These are phyloP conservation scores for Aspergillaceae sp. DNA, from an alignment of 2,329 filamentous ascomycete species.

Conservation along the genomic window DNA sequence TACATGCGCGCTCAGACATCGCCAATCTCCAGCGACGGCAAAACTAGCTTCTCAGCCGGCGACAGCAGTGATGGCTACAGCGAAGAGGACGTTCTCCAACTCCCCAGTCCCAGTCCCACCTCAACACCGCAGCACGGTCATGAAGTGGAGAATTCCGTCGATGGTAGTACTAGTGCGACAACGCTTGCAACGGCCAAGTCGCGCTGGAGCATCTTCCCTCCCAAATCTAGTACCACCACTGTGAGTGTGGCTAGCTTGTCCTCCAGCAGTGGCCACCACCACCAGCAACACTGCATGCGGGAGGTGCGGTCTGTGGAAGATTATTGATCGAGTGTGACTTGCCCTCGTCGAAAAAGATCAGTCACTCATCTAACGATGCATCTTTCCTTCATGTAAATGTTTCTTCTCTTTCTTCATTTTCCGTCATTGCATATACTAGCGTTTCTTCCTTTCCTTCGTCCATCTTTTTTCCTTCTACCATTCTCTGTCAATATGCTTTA, in stretches of 20 bases:
- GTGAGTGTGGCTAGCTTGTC: not conserved
- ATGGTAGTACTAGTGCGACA: too few species aligned
- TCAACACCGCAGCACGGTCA: conserved; percentile 6
- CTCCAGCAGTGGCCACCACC: not conserved
- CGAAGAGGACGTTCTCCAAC: conserved; percentile 27
- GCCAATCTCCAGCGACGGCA: conserved; percentile 12
- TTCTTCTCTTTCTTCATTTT: too few species aligned
- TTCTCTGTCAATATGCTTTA: too few species aligned
- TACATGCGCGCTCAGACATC: conserved; percentile 28
- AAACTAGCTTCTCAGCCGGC: conserved; percentile 8
- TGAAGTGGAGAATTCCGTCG: conserved; percentile 20
- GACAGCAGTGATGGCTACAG: conserved; percentile 10
- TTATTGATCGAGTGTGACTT: conserved; percentile 8
- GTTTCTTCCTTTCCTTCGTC: too few species aligned
- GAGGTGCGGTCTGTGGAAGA: conserved; percentile 18
- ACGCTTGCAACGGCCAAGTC: too few species aligned
- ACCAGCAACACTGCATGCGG: conserved; percentile 6
- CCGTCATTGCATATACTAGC: too few species aligned
- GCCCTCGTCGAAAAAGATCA: too few species aligned
- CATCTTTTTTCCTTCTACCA: too few species aligned
- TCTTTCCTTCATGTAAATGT: not conserved
- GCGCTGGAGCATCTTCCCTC: too few species aligned
- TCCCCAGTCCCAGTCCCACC: conserved; percentile 21
- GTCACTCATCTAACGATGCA: too few species aligned
- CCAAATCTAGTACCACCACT: too few species aligned